Evolutionary conservation across 2,329 filamentous ascomycete species (phyloP), one percentile per base, ranked within the genome.

Genomic region (Lasiodiplodia sp.): DNA sequence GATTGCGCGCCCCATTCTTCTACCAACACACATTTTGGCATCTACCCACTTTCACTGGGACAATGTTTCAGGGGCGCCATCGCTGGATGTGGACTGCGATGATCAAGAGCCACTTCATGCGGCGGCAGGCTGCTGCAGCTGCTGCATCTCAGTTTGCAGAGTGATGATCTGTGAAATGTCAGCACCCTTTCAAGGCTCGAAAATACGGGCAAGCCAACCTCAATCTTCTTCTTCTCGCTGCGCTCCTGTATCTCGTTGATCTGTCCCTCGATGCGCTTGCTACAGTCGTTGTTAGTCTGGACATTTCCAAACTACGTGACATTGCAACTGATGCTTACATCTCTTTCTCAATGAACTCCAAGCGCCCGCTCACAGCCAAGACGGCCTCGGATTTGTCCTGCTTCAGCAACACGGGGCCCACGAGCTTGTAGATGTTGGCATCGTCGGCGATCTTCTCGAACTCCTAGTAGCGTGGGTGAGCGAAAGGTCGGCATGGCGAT

Each of bases 351-450:
- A 99, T 99, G 77, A 95, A 98, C 72, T 97, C 94, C 63, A 99
- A 80, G 28, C 96, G 89, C 23, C 93, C 93, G 74, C 96, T 93
- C 21, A 99, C 96, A 0, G 94, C 94, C 85, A 92, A 91, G 72
- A 94, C 89, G 0, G 96, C 96, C 79, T 99, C 96, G 1, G 88
- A 83, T 80, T 92, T 94, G 69, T 98, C 96, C 81, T 99, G 96
- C 85, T 98, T 97, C 76, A 99, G 81, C 47, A 99, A 83, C 7
- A 98, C 92, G 0, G 96, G 96, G 0, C 96, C 96, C 57, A 97
- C 89, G 52, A 97, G 88, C 82, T 98, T 99, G 88, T 97, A 99
- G 80, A 99, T 97, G 71, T 89, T 93, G 76, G 96, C 92, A 73
- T 91, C 91, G 47, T 94, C 91, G 74, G 90, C 88, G 69, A 98